Base-by-base conservation (phyloP, 148 eudicot genomes). In the Nepenthes mirabilis region DNA sequence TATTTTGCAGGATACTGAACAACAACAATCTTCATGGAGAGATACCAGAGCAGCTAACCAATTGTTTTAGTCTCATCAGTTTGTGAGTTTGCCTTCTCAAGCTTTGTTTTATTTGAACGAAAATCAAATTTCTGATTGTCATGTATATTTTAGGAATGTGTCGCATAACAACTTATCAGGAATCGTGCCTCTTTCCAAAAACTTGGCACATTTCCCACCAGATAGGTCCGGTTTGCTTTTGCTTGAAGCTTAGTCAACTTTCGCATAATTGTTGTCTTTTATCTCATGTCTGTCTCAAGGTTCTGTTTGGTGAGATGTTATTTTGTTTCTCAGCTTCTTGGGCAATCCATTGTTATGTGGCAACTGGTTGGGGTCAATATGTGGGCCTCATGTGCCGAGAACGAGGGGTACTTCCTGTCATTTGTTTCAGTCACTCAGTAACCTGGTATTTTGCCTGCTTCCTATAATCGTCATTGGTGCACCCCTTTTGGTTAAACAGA, bases 151-250 rank as follows among this genome's bases (percentile, higher is more conserved):
- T 71, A 85, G 91, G 79, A 85, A 85, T 61, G 59, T 82, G 11
- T 85, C 91, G 7, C 71, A 70, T 69, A 85, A 85, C 83, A 82
- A 85, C 69, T 68, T 85, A 34, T 75, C 83, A 12, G 91, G 91
- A 43, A 47, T 68, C 59, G 48, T 85, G 8, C 87, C 91, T 35
- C 52, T 70, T 2, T 50, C 62, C 35, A 67, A 74, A 54, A 79
- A 69, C 62, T 82, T 82, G 59, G 72, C 91, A 14, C 74, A 77
- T 59, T 82, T 85, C 58, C 35, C 81, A 49, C 69, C 77, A 6
- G 84, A 77, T 61, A 85, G 91, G 91, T 85, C 64, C 36, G 14
- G 49, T 3, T 10, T 35, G 3, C 9, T n/a, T 40, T 6, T n/a
- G 6, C 33, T 14, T n/a, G 34, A 34, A 4, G 8, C 54, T 34